Evolutionary conservation across 2,329 filamentous ascomycete species (phyloP).

Genomic region (Paecilomyces dactylethromorphus): DNA sequence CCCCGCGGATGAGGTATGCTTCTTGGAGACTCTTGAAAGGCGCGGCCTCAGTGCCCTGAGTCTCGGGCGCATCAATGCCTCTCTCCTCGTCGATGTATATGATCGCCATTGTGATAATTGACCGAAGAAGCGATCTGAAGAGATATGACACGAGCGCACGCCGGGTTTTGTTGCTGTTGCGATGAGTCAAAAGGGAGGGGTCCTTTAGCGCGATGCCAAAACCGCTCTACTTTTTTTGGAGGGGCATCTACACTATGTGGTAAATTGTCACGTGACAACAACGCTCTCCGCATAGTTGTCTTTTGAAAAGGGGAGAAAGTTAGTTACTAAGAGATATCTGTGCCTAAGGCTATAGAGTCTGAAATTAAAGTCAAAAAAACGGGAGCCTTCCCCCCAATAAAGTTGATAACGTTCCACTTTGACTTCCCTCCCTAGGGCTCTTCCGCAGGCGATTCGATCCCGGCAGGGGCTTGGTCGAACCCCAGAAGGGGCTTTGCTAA

Average conservation of each 20-base stretch:
- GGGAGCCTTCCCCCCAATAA: too few species aligned
- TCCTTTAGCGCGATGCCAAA: not conserved
- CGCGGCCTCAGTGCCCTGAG: constrained; percentile 62
- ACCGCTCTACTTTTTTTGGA: not conserved
- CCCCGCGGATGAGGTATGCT: constrained; percentile 67
- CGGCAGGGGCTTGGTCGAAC: too few species aligned
- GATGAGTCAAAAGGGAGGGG: not conserved
- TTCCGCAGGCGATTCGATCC: too few species aligned
- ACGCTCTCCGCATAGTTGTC: not conserved
- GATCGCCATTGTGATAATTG: constrained; percentile 24
- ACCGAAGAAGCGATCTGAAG: not conserved
- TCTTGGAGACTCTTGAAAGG: constrained; percentile 77
- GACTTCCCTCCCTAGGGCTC: too few species aligned
- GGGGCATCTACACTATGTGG: not conserved
- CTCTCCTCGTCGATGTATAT: constrained; percentile 76
- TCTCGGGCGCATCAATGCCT: constrained; percentile 62
- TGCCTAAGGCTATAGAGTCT: too few species aligned
- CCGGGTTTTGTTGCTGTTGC: not conserved
- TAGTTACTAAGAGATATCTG: too few species aligned
- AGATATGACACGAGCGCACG: not conserved
- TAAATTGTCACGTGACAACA: not conserved
- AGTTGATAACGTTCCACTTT: too few species aligned
- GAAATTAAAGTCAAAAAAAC: too few species aligned
- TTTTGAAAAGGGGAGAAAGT: too few species aligned
- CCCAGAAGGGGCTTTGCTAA: too few species aligned